Conservation (phyloP, 2,329 filamentous ascomycete genomes). For the Sporothrix phasma region DNA sequence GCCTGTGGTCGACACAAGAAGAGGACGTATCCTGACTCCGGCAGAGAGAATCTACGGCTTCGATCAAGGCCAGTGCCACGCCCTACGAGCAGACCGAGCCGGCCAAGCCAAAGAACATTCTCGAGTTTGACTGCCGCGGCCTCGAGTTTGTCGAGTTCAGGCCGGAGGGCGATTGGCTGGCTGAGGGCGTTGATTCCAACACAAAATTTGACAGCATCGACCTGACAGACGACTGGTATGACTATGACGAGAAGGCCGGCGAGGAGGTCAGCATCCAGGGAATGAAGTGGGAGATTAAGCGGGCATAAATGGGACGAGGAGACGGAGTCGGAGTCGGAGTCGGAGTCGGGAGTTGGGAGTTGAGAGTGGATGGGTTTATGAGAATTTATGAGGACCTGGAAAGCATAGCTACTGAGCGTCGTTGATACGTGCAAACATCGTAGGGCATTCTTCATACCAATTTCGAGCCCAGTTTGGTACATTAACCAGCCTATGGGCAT, state of each 20-base stretch:
- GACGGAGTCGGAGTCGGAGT: background rate
- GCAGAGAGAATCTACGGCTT: constrained; percentile 75
- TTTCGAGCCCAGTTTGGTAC: too few relatives aligned
- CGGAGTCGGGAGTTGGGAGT: background rate
- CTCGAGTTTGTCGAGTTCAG: constrained; percentile 88
- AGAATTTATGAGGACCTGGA: background rate
- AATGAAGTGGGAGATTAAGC: constrained; percentile 72
- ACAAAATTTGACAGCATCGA: constrained; percentile 79
- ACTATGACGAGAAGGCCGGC: constrained; percentile 88
- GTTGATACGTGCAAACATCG: background rate
- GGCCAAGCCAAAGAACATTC: constrained; percentile 64
- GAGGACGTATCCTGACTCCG: background rate
- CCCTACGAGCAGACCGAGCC: constrained; percentile 63
- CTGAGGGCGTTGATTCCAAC: constrained; percentile 66
- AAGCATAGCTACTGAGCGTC: background rate
- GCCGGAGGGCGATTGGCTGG: constrained; percentile 88
- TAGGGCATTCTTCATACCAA: too few relatives aligned
- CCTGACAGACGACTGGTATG: constrained; percentile 85
- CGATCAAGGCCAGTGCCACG: constrained; percentile 63
- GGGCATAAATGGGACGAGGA: constrained; percentile 42
- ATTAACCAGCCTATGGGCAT: background rate
- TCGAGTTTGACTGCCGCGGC: constrained; percentile 89
- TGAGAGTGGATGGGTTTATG: too few relatives aligned
- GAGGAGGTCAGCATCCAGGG: constrained; percentile 92
- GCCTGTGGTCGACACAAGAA: background rate